These are phyloP conservation scores for Paraleonurus japonicus DNA, from an alignment of 257 asterid genomes.

Conservation along the genomic window DNA sequence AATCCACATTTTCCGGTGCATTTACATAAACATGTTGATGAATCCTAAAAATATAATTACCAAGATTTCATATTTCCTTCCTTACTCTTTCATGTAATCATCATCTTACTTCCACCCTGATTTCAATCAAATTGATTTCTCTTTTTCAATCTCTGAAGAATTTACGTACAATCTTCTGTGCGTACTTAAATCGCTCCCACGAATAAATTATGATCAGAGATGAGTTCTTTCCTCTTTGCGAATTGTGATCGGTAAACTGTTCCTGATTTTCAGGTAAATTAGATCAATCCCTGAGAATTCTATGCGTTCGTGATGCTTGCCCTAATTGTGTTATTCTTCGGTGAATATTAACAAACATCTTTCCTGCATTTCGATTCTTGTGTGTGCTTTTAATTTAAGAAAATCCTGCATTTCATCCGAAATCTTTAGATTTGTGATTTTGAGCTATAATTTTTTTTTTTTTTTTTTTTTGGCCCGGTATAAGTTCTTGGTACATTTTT, in stretches of 20 bases:
- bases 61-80: not conserved
- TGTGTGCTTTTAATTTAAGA: not conserved
- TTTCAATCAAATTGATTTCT: not conserved
- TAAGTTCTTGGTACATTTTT: not conserved
- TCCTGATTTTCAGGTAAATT: slow-evolving; percentile 21
- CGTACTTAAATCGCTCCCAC: not conserved
- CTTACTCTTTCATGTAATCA: not conserved
- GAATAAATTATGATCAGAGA: slow-evolving; percentile 1
- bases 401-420: not conserved
- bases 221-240: not conserved
- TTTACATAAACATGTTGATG: not conserved
- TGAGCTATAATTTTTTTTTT: not conserved
- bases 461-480: not conserved
- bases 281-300: slow-evolving; percentile 14
- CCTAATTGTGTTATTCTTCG: not conserved
- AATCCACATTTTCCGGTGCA: not conserved
- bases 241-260: slow-evolving; percentile 14
- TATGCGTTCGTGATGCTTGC: not conserved
- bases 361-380: not conserved
- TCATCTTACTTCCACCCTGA: not conserved
- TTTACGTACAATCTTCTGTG: slow-evolving; percentile 1
- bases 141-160: not conserved
- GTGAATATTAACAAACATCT: not conserved
- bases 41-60: not conserved
- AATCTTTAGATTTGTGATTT: not conserved